Evolutionary conservation across 2,329 filamentous ascomycete species (phyloP).

Genomic region (Fusarium sp.): DNA sequence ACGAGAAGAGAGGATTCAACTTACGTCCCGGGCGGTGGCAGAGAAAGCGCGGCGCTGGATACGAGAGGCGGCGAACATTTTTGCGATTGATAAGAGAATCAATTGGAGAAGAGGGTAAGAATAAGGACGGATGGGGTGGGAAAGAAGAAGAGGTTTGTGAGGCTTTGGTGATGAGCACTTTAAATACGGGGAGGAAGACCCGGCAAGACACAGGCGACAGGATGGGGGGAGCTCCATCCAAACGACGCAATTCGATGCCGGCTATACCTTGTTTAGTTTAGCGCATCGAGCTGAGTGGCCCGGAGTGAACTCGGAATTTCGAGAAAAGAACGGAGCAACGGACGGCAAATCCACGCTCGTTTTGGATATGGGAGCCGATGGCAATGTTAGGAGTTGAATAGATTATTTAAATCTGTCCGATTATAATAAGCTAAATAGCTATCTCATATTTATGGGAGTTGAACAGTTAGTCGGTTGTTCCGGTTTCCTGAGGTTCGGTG

Average conservation of each 20-base stretch:
- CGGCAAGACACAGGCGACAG: slow-evolving; percentile 26
- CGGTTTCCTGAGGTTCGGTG: neutral
- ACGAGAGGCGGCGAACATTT: slow-evolving; percentile 81
- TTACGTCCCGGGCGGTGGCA: slow-evolving; percentile 82
- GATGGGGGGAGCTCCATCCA: slow-evolving; percentile 39
- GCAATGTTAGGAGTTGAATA: neutral
- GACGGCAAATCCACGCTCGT: neutral
- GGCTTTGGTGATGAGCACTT: slow-evolving; percentile 45
- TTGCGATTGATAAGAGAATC: slow-evolving; percentile 50
- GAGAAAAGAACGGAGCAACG: slow-evolving; percentile 42
- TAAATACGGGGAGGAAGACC: slow-evolving; percentile 46
- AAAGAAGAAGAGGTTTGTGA: slow-evolving; percentile 42
- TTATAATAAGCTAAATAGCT: no score
- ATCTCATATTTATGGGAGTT: no score
- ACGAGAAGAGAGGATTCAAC: slow-evolving; percentile 50
- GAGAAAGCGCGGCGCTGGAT: slow-evolving; percentile 87
- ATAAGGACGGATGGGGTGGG: slow-evolving; percentile 42
- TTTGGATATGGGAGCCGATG: neutral
- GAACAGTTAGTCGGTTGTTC: no score
- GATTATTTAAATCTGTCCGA: no score
- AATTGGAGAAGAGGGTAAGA: slow-evolving; percentile 46
- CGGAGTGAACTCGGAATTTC: slow-evolving; percentile 49
- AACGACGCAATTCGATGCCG: slow-evolving; percentile 20
- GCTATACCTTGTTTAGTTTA: slow-evolving; percentile 26
- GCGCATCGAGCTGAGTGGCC: slow-evolving; percentile 35